Conservation (phyloP, 306 rosid species). For the Coriaria nepalensis region DNA sequence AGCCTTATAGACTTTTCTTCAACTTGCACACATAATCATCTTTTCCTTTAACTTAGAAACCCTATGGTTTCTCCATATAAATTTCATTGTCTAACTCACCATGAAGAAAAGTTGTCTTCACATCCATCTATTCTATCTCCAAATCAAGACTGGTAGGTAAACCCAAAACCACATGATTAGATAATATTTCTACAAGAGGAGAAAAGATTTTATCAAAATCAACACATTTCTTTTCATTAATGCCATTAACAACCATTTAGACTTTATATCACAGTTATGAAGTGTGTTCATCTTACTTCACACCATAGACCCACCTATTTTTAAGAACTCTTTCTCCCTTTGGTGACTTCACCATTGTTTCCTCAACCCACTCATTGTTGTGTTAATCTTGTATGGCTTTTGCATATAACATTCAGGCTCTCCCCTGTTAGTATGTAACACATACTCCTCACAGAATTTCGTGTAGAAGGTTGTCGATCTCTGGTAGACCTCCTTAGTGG, state of each 20-base stretch:
- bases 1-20: background rate
- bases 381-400: too few relatives aligned
- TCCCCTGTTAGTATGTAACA: background rate
- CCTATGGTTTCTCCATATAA: background rate
- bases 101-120: background rate
- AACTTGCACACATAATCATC: background rate
- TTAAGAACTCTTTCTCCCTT: background rate
- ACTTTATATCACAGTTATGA: too few relatives aligned
- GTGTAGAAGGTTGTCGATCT: background rate
- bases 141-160: too few relatives aligned
- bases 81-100: background rate
- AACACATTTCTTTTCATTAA: background rate
- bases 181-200: background rate
- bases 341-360: background rate
- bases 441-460: background rate
- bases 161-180: background rate
- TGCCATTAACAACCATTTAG: too few relatives aligned
- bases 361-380: too few relatives aligned
- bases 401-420: conserved; percentile 3
- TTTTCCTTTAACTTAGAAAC: background rate
- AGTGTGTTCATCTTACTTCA: background rate
- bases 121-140: background rate
- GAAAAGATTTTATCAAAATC: conserved; percentile 8
- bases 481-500: background rate
- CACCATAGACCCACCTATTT: background rate